A percentile compares a stretch with the other conserved stretches of the same genome.
Evolutionary conservation across 2,329 filamentous ascomycete species (phyloP).

Genomic region (Xylariaceae sp.): DNA sequence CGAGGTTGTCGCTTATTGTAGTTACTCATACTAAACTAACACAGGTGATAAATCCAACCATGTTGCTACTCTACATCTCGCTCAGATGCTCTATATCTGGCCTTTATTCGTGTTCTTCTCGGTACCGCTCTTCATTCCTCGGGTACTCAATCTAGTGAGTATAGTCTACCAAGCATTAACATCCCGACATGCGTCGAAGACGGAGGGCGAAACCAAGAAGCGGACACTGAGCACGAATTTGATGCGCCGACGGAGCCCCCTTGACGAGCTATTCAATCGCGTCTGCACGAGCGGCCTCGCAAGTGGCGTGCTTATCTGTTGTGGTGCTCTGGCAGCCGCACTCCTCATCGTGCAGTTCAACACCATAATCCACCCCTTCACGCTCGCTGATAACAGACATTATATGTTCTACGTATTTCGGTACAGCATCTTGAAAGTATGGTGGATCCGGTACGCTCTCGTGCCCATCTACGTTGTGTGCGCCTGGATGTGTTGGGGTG

Average conservation of each 20-base stretch:
- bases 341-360: conserved; percentile 72
- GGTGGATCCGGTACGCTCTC: conserved; percentile 69
- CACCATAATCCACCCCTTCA: conserved; percentile 95
- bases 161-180: conserved; percentile 13
- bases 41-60: conserved; percentile 94
- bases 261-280: conserved; percentile 31
- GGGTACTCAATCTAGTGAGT: conserved; percentile 48
- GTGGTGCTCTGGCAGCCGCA: conserved; percentile 47
- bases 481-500: conserved; percentile 71
- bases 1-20: background rate
- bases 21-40: conserved; percentile 34
- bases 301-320: conserved; percentile 47
- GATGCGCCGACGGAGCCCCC: conserved; percentile 1
- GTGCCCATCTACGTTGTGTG: conserved; percentile 74
- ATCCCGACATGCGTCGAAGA: background rate
- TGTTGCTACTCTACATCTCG: conserved; percentile 82
- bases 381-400: conserved; percentile 93
- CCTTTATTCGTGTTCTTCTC: conserved; percentile 91
- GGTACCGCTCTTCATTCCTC: conserved; percentile 72
- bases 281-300: conserved; percentile 44
- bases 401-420: conserved; percentile 98
- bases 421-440: conserved; percentile 73
- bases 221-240: no score
- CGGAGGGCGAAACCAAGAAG: background rate
- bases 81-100: conserved; percentile 97